Conservation (phyloP, 129 eudicot species). For the Chrysanthemum makinoi region DNA sequence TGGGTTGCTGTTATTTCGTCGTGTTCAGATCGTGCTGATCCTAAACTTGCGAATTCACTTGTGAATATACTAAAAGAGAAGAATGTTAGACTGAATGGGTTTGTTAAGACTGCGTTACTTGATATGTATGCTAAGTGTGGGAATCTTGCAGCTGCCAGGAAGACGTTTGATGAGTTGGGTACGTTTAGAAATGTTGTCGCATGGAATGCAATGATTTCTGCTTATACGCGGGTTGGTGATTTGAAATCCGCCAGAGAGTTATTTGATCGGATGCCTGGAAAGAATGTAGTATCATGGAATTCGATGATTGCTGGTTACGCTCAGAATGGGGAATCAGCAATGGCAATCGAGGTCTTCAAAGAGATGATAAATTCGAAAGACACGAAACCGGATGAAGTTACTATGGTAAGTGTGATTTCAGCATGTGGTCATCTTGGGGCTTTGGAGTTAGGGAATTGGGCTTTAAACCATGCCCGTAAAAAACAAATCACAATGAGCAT, state of each 20-base stretch:
- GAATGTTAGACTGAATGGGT: slow-evolving; percentile 38
- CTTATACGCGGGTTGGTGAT: slow-evolving; percentile 66
- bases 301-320: slow-evolving; percentile 82
- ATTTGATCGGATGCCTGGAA: slow-evolving; percentile 59
- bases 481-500: slow-evolving; percentile 38
- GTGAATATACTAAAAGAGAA: slow-evolving; percentile 41
- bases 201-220: slow-evolving; percentile 87
- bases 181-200: slow-evolving; percentile 44
- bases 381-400: slow-evolving; percentile 68
- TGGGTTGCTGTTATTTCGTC: slow-evolving; percentile 73
- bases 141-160: slow-evolving; percentile 54
- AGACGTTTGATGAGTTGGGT: slow-evolving; percentile 57
- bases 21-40: slow-evolving; percentile 60
- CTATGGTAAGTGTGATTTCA: slow-evolving; percentile 72
- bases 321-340: slow-evolving; percentile 70
- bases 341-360: slow-evolving; percentile 64
- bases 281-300: slow-evolving; percentile 77
- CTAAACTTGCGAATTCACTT: slow-evolving; percentile 47
- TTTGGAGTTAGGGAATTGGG: slow-evolving; percentile 70
- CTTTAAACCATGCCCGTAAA: slow-evolving; percentile 28
- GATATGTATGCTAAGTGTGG: slow-evolving; percentile 91
- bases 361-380: slow-evolving; percentile 39
- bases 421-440: slow-evolving; percentile 93
- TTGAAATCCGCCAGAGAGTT: slow-evolving; percentile 60
- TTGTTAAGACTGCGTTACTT: slow-evolving; percentile 68